Evolutionary conservation across 2,329 filamentous ascomycete genomes (phyloP).

Genomic region (Claviceps fusiformis): DNA sequence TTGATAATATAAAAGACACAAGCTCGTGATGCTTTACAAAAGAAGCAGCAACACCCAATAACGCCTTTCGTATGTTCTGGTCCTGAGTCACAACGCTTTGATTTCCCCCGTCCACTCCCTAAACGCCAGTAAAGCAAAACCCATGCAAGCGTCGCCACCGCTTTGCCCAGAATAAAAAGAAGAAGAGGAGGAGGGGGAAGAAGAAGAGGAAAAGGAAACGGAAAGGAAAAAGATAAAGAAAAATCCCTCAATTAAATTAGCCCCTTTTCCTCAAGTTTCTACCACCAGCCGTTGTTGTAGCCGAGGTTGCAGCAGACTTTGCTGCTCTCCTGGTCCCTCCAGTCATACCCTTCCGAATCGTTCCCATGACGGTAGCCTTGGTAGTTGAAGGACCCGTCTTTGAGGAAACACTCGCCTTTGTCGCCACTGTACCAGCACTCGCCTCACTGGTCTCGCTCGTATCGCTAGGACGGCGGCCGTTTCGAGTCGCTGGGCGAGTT

Average conservation of each 20-base stretch:
- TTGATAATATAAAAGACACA: not conserved
- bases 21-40: not conserved
- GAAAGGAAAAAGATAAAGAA: not conserved
- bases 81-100: not conserved
- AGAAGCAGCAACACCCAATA: not conserved
- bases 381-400: conserved; percentile 17
- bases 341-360: conserved; percentile 38
- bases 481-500: conserved; percentile 29
- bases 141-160: not conserved
- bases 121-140: not conserved
- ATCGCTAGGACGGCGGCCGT: conserved; percentile 40
- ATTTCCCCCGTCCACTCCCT: not conserved
- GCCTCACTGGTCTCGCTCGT: conserved; percentile 50
- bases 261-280: conserved; percentile 43
- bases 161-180: not conserved
- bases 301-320: conserved; percentile 25
- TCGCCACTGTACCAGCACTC: conserved; percentile 51
- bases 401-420: conserved; percentile 32
- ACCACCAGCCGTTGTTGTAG: conserved; percentile 30
- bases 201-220: not conserved
- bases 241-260: conserved; percentile 12
- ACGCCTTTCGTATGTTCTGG: not conserved
- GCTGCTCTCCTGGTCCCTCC: conserved; percentile 36
- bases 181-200: not conserved
- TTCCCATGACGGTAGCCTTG: conserved; percentile 41